Conservation (phyloP, 305 asterid species). For the Caryopteris hybrid region DNA sequence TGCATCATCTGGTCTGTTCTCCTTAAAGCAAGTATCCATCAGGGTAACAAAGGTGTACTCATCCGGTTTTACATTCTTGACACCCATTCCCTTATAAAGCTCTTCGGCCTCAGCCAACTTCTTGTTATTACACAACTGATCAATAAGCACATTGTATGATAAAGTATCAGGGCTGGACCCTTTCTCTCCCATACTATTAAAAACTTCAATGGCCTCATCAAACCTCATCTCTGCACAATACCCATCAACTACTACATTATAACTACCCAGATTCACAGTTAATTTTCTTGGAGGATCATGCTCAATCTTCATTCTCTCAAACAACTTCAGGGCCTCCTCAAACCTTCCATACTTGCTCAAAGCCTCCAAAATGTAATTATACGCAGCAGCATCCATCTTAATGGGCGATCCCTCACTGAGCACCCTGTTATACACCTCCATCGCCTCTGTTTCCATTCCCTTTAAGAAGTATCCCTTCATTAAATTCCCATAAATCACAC, state of each 20-base stretch:
- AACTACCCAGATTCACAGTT: constrained; percentile 83
- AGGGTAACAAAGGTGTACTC: constrained; percentile 73
- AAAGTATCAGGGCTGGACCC: constrained; percentile 75
- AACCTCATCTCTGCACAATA: constrained; percentile 61
- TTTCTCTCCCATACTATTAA: constrained; percentile 70
- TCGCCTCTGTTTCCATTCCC: constrained; percentile 79
- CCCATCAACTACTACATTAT: constrained; percentile 75
- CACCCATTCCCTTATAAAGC: constrained; percentile 70
- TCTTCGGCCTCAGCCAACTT: constrained; percentile 71
- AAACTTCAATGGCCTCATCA: constrained; percentile 62
- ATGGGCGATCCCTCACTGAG: constrained; percentile 45
- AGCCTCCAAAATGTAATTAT: constrained; percentile 70
- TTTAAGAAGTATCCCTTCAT: constrained; percentile 88
- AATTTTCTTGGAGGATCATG: constrained; percentile 74
- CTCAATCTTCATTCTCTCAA: constrained; percentile 70
- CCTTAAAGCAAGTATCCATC: constrained; percentile 85
- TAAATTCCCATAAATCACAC: constrained; percentile 69
- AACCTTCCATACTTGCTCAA: constrained; percentile 80
- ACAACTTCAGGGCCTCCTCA: constrained; percentile 68
- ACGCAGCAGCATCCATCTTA: constrained; percentile 68
- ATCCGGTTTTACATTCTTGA: constrained; percentile 64
- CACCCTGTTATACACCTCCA: constrained; percentile 65
- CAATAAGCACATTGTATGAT: constrained; percentile 73
- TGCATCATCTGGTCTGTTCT: constrained; percentile 71
- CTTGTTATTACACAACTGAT: constrained; percentile 67